Percentiles rank a stretch among this genome's conserved stretches.
These are phyloP conservation scores for Cyberlindnera subsufficiens DNA, from an alignment of 805 yeast species.

Conservation along the genomic window DNA sequence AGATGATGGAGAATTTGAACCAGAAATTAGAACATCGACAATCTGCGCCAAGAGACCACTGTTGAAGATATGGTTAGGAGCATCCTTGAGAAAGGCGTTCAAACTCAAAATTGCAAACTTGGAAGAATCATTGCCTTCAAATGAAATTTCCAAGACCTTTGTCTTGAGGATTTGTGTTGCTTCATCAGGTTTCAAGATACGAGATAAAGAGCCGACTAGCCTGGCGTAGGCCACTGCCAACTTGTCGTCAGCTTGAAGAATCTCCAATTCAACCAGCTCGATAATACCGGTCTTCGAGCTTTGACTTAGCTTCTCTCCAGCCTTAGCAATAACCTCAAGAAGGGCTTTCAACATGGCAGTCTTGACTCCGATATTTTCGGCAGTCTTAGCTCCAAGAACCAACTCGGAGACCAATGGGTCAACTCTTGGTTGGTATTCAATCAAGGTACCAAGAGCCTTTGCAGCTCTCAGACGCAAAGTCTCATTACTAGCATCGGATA, in stretches of 20 bases:
- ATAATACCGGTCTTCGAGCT: conserved; percentile 63
- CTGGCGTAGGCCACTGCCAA: conserved; percentile 72
- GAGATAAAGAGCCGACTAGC: conserved; percentile 71
- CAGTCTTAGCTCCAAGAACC: conserved; percentile 63
- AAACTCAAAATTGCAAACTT: conserved; percentile 66
- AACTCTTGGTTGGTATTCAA: conserved; percentile 86
- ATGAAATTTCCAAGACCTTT: conserved; percentile 47
- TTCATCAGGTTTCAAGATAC: conserved; percentile 58
- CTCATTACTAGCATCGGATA: conserved; percentile 73
- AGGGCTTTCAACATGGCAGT: conserved; percentile 83
- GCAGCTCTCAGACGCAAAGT: conserved; percentile 80
- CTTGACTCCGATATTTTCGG: conserved; percentile 66
- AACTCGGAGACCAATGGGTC: conserved; percentile 88
- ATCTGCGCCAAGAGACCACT: conserved; percentile 46
- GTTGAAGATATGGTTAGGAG: conserved; percentile 58
- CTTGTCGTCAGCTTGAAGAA: conserved; percentile 48
- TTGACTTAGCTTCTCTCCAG: conserved; percentile 75
- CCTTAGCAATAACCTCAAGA: conserved; percentile 72
- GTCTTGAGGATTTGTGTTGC: conserved; percentile 51
- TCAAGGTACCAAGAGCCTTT: conserved; percentile 79
- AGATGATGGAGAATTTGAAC: conserved; percentile 35
- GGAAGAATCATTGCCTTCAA: conserved; percentile 38
- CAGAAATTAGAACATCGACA: conserved; percentile 40
- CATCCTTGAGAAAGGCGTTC: conserved; percentile 75
- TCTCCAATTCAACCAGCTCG: conserved; percentile 69